Base-by-base conservation (phyloP, 169 alveolate genomes). In the Cryptosporidium tyzzeri region DNA sequence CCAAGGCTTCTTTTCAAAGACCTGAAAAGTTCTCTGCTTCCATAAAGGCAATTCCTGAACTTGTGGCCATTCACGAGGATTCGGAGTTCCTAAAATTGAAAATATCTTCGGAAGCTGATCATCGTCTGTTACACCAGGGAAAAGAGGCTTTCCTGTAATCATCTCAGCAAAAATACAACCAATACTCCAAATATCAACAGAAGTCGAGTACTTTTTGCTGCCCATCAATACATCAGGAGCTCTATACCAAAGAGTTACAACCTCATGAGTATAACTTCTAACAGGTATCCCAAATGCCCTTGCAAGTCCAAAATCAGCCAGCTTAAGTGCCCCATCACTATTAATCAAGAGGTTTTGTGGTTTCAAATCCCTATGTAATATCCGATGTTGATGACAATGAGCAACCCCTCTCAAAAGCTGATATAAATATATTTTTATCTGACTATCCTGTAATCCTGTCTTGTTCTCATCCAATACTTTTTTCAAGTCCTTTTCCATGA, bases 151-250 rank as follows among this genome's bases (percentile, higher is more conserved):
- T 35, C 99, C 99, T 71, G 97, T 98, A 37, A 97, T 98, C 99
- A 98, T 97, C 92, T 99, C 99, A 62, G 95, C 94, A 84, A 71
- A 65, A 44, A 98, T 97, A 89, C 99, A 97, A 44, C 99, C 99
- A 23, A 97, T 97, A 68, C 99, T 95, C 99, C 99, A 98, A 48
- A 99, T 97, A 92, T 99, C 99, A 31, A 99, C 99, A 31, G 99
- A 99, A 14, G 99, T 97, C 33, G 99, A 97, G 93, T 99, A 99
- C 84, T 97, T 96, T 75, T 97, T 97, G 55, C 98, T 95, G 0
- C 99, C 99, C 97, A 99, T 95, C 62, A 99, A 95, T 33, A 99
- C 99, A 92, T 99, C 99, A n/a, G 99, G 99, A 10, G 99, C 99
- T 67, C 99, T 89, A 92, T 98, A 98, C 99, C 99, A 98, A 69